Base-by-base conservation (phyloP, 768 basidiomycete genomes). In the Mycena alexandri region DNA sequence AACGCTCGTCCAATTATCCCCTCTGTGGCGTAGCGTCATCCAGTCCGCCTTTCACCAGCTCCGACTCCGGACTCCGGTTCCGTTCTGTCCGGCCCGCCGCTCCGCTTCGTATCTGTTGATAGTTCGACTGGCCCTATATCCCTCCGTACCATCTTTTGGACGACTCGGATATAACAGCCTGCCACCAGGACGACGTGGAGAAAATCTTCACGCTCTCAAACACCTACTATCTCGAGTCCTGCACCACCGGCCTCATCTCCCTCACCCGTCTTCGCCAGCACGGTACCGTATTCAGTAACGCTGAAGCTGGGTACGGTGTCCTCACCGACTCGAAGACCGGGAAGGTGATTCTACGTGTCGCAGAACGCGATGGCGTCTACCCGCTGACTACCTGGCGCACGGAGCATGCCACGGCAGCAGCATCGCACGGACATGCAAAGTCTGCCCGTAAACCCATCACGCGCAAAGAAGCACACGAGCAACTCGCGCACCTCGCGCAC, bases 241-340 rank as follows among this genome's bases (percentile, higher is more conserved):
- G 46, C 33, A 36, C 29, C 17, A 50, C 59, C 29, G 29, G 29
- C 14, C 46, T 61, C 43, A 48, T 50, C 29, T 61, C 59, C 44
- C 59, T 48, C 34, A 50, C 46, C 5, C 29, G 46, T 21, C 46
- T 48, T 16, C 25, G 46, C 10, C 22, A 42, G 24, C 61, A 62
- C 48, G 50, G 61, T 10, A 48, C 52, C 25, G 61, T 62, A 43
- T 62, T 62, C 61, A 62, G 50, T 48, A 62, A 62, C n/a, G 48
- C 61, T 12, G 61, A 62, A 19, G 33, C 5, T 19, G 61, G 61
- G 25, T 34, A 51, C 38, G 60, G 60, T 21, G 33, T 42, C 38
- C 54, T 64, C 52, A 64, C 63, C 43, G 44, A 64, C n/a, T 50
- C 46, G 12, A 64, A 46, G 36, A 56, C 54, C 5, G 63, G 63